These are phyloP conservation scores for Elaeis guineensis DNA, from an alignment of 176 grass and related monocot genomes.

Conservation along the genomic window DNA sequence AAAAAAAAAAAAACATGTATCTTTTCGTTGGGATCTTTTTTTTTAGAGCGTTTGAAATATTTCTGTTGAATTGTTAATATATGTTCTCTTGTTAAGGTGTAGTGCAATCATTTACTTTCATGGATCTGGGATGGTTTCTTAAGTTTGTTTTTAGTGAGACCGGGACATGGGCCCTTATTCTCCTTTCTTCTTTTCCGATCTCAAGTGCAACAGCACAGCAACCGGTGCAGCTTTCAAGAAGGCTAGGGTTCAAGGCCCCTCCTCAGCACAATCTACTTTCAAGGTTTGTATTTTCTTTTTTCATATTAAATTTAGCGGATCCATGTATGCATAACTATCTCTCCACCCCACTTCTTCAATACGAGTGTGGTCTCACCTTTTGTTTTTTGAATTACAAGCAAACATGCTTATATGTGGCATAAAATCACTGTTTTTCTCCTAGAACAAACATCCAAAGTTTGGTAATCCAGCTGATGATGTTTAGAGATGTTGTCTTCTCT, in stretches of 20 bases:
- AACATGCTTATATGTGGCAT: no score
- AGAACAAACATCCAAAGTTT: no score
- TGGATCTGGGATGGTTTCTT: no score
- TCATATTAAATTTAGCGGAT: no score
- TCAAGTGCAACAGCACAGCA: slow-evolving; percentile 71
- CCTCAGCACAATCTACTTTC: slow-evolving; percentile 69
- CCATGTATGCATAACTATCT: no score
- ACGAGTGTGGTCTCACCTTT: no score
- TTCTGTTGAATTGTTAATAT: slow-evolving; percentile 23
- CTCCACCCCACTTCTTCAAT: no score
- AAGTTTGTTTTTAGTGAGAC: slow-evolving; percentile 6
- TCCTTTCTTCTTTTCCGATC: slow-evolving; percentile 30
- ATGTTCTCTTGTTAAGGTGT: slow-evolving; percentile 60
- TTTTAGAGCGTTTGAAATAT: not conserved
- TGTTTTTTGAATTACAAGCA: no score
- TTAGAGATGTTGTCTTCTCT: no score
- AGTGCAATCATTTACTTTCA: slow-evolving; percentile 21
- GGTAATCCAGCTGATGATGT: no score
- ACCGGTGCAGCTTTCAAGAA: slow-evolving; percentile 77
- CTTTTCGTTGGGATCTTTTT: not conserved
- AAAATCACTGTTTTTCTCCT: no score
- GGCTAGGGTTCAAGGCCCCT: slow-evolving; percentile 75
- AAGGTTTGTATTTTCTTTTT: slow-evolving; percentile 31
- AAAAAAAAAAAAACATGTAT: slow-evolving; percentile 1
- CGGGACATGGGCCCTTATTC: slow-evolving; percentile 33